These are phyloP conservation scores for Plasmodium coatneyi DNA, from an alignment of 169 alveolate genomes.

Conservation along the genomic window DNA sequence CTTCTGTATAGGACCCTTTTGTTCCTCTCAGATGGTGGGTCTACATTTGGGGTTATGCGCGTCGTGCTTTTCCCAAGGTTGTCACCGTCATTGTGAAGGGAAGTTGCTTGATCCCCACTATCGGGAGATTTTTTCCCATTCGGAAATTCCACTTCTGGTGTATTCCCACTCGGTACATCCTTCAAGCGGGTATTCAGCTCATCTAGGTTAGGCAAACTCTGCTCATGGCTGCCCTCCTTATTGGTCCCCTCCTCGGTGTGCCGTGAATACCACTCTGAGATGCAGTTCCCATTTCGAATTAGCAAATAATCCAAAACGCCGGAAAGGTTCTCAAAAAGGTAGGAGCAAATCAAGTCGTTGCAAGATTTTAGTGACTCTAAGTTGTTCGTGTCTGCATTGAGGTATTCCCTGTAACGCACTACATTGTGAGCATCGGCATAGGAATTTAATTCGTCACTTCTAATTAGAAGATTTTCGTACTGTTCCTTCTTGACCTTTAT, in stretches of 20 bases:
- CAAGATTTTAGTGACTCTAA: constrained; percentile 10
- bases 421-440: constrained; percentile 24
- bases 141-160: not conserved
- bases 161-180: not conserved
- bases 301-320: constrained; percentile 12
- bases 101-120: not conserved
- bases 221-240: not conserved
- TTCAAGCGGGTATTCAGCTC: not conserved
- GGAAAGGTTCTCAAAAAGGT: constrained; percentile 31
- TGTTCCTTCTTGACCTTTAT: constrained; percentile 25
- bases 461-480: constrained; percentile 7
- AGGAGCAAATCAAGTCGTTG: constrained; percentile 44
- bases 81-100: not conserved
- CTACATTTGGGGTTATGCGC: not conserved
- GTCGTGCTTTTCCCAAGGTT: not conserved
- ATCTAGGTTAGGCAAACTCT: not conserved
- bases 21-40: not conserved
- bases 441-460: not conserved
- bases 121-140: not conserved
- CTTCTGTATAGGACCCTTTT: not conserved
- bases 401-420: not conserved
- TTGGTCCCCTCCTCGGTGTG: not conserved
- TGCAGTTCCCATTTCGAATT: constrained; percentile 14
- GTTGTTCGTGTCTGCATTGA: constrained; percentile 14
- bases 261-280: constrained; percentile 25